Base-by-base conservation (phyloP, 805 yeast species). In the Hagleromyces aurorensis region DNA sequence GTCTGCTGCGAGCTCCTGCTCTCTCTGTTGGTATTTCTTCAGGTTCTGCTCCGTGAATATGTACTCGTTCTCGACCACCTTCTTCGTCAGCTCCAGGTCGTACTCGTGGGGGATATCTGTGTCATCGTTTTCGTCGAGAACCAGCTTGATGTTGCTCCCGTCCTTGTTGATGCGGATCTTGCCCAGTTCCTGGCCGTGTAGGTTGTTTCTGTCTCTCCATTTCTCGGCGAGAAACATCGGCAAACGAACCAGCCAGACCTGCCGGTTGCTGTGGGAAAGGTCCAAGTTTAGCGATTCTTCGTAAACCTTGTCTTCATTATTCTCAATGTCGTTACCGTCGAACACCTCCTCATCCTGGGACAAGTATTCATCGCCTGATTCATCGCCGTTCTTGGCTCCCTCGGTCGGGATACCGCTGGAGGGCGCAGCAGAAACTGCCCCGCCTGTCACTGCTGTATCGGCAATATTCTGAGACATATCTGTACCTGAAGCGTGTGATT, bases 191-290 rank as follows among this genome's bases (percentile, higher is more conserved):
- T 78, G 76, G 5, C 95, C 96, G 30, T 72, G 68, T 28, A 79
- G 57, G 24, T 62, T 61, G 14, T 66, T 72, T 30, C 71, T 67
- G 38, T 78, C 68, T 31, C 75, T 69, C 94, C 96, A 85, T 41
- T 72, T 67, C 22, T 78, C 83, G 17, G 94, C 80, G 37, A 91
- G 62, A 48, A 85, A 85, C 49, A 83, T 75, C 2, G 98, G 97
- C 48, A 91, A 62, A 44, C 91, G 73, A 14, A 91, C 94, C 13
- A 91, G 64, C 98, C 97, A 91, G 23, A 91, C 78, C 43, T 85
- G 85, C 46, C 80, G 78, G 27, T 60, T 65, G 10, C 78, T 72
- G 17, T 65, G 62, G 1, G 65, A 38, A 29, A 86, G 57, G 50
- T 86, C 83, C 56, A 91, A 64, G 54, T 91, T 93, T 17, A 87